Conservation (phyloP, 2,329 filamentous ascomycete species). For the Colletotrichum cordylinicola region DNA sequence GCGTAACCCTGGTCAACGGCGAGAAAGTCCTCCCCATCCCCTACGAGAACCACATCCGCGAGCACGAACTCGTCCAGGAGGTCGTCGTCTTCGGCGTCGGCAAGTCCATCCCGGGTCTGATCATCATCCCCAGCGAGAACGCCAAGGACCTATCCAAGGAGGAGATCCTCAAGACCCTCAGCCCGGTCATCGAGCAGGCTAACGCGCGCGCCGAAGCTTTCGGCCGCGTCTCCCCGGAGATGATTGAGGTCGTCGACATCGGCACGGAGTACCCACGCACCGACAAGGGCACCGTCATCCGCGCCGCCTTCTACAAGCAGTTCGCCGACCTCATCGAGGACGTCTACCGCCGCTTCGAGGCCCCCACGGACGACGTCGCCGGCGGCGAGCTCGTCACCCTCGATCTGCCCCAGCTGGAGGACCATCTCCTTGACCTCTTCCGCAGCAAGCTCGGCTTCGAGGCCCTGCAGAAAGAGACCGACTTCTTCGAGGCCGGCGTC, state of each 20-base stretch:
- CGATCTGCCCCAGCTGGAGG: conserved; percentile 29
- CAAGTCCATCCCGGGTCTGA: conserved; percentile 54
- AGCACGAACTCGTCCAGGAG: conserved; percentile 58
- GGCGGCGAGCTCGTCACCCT: conserved; percentile 4
- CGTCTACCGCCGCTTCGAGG: conserved; percentile 21
- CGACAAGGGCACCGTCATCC: conserved; percentile 59
- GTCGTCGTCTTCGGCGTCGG: conserved; percentile 63
- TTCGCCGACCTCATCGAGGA: conserved; percentile 50
- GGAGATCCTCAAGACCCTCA: conserved; percentile 52
- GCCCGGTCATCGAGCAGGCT: conserved; percentile 54
- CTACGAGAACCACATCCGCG: conserved; percentile 59
- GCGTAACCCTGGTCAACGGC: conserved; percentile 50
- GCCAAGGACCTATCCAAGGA: conserved; percentile 44
- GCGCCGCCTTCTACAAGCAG: conserved; percentile 45
- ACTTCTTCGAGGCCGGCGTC: conserved; percentile 50
- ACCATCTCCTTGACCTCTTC: conserved; percentile 27
- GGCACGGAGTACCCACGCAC: conserved; percentile 50
- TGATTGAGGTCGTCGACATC: conserved; percentile 53
- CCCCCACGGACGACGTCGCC: background rate
- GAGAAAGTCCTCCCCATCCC: conserved; percentile 53
- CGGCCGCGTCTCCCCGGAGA: conserved; percentile 55
- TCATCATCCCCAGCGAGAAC: conserved; percentile 57
- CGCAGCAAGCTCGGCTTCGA: conserved; percentile 32
- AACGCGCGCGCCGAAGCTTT: conserved; percentile 58
- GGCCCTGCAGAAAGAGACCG: conserved; percentile 30